phyloP scores from a whole-genome alignment of 495 filamentous ascomycete species.

The Penicillium subrubescens region DNA sequence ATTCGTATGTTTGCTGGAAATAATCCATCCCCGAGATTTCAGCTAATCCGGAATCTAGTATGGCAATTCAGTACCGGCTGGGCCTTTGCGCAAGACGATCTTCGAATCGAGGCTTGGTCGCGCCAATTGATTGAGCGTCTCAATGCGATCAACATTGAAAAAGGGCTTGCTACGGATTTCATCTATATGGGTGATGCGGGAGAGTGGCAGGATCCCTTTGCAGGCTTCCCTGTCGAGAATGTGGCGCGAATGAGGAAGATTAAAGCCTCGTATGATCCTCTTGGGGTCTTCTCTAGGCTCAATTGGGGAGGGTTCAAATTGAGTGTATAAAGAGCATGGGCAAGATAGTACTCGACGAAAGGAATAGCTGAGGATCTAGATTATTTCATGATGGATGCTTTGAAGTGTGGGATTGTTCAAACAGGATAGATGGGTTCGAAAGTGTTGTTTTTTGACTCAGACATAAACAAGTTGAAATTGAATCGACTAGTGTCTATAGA shows the following conservation, averaged over 20 bases:
- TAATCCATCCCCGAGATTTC: not conserved
- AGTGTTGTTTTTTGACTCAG: too few species aligned
- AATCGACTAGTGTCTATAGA: too few species aligned
- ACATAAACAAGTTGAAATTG: too few species aligned
- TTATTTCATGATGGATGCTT: not conserved
- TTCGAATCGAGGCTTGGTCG: constrained; percentile 38
- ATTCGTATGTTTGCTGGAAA: constrained; percentile 11
- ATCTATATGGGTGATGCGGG: constrained; percentile 46
- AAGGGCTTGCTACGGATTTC: constrained; percentile 26
- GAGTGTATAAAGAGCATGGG: constrained; percentile 5
- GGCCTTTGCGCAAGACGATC: constrained; percentile 25
- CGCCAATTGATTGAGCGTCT: constrained; percentile 23
- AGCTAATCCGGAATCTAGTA: constrained; percentile 10
- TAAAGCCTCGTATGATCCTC: constrained; percentile 39
- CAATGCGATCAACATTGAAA: constrained; percentile 20
- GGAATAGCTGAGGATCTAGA: too few species aligned
- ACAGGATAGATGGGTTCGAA: too few species aligned
- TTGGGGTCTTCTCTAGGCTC: constrained; percentile 21
- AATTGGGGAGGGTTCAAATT: constrained; percentile 37
- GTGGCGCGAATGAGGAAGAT: constrained; percentile 35
- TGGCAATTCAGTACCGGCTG: constrained; percentile 39
- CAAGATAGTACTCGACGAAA: too few species aligned
- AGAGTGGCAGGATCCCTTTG: constrained; percentile 43
- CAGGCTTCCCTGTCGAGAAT: constrained; percentile 39
- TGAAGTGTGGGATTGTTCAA: not conserved